Conservation (phyloP, 2,329 filamentous ascomycete species). For the Fusarium temperatum region DNA sequence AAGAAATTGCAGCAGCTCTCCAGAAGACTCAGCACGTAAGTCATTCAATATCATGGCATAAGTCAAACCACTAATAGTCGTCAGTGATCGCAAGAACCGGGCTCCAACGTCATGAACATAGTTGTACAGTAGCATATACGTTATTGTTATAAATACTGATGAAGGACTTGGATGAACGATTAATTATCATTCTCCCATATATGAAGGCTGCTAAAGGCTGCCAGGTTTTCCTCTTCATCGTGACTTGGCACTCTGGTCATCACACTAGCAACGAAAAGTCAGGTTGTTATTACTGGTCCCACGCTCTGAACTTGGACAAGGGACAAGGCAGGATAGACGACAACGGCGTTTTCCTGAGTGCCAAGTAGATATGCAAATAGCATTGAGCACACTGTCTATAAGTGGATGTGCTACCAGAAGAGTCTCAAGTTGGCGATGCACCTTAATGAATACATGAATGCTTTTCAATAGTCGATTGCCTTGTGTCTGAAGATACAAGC, state of each 20-base stretch:
- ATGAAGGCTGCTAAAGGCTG: constrained; percentile 30
- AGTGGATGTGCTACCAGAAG: constrained; percentile 24
- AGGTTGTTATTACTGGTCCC: constrained; percentile 11
- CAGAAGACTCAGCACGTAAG: constrained; percentile 91
- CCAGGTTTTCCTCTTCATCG: constrained; percentile 32
- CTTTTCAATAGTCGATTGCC: not conserved
- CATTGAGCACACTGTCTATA: constrained; percentile 37
- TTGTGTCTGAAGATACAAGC: not conserved
- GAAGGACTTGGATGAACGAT: constrained; percentile 36
- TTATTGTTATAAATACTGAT: constrained; percentile 32
- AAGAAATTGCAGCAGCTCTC: constrained; percentile 86
- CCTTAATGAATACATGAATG: constrained; percentile 44
- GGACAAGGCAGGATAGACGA: constrained; percentile 34
- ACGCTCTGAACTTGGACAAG: constrained; percentile 20
- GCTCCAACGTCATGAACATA: constrained; percentile 39
- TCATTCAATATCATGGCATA: not conserved
- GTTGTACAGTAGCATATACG: constrained; percentile 41
- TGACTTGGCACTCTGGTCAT: constrained; percentile 28
- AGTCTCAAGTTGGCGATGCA: constrained; percentile 39
- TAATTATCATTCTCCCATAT: constrained; percentile 20
- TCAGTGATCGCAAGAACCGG: constrained; percentile 44
- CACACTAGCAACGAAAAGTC: constrained; percentile 8
- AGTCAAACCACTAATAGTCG: not conserved
- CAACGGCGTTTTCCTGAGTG: constrained; percentile 27
- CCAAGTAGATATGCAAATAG: constrained; percentile 35